phyloP scores from a whole-genome alignment of 441 rosid genomes.

The Macaranga tanarius region DNA sequence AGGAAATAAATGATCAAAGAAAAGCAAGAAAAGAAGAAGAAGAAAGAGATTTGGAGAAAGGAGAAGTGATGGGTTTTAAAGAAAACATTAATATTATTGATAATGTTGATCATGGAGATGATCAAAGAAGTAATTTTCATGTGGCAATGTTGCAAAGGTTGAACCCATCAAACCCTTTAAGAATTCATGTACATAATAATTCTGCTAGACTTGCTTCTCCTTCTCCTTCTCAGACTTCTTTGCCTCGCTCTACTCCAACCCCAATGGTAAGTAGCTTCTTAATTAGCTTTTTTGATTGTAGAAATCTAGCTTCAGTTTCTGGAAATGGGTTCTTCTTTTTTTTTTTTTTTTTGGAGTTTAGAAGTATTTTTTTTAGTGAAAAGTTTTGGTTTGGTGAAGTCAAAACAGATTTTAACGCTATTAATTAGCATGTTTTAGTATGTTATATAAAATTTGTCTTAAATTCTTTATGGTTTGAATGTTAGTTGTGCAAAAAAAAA shows the following conservation, averaged over 20 bases:
- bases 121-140: slow-evolving; percentile 23
- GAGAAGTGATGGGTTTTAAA: slow-evolving; percentile 29
- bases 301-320: background rate
- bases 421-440: slow-evolving; percentile 9
- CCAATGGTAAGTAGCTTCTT: slow-evolving; percentile 52
- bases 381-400: background rate
- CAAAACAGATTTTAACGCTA: background rate
- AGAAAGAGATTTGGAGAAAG: slow-evolving; percentile 40
- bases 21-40: background rate
- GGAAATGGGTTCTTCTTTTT: background rate
- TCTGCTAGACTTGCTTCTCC: slow-evolving; percentile 45
- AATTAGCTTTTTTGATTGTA: background rate
- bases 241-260: slow-evolving; percentile 75
- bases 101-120: background rate
- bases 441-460: background rate
- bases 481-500: background rate
- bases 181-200: slow-evolving; percentile 48
- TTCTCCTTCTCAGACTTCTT: slow-evolving; percentile 48
- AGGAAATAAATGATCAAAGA: slow-evolving; percentile 12
- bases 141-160: slow-evolving; percentile 60
- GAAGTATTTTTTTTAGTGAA: background rate
- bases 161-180: slow-evolving; percentile 81
- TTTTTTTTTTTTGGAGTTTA: background rate
- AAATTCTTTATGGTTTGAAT: slow-evolving; percentile 9
- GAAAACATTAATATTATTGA: slow-evolving; percentile 7